phyloP scores from a whole-genome alignment of 179 eudicot species.

The Vitellaria paradoxa region DNA sequence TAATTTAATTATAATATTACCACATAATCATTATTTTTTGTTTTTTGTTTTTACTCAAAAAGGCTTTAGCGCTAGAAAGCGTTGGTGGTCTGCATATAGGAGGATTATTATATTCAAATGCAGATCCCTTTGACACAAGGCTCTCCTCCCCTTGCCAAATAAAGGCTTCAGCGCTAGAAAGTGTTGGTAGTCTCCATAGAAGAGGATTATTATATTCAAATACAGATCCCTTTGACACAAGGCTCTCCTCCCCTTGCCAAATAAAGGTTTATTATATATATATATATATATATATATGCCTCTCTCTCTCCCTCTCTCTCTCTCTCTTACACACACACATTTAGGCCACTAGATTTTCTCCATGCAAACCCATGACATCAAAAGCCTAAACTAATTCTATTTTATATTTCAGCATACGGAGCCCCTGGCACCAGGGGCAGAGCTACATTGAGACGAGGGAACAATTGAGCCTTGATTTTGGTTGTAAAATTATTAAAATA shows the following conservation, averaged over 20 bases:
- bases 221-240: slow-evolving; percentile 8
- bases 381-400: slow-evolving; percentile 1
- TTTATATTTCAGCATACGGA: slow-evolving; percentile 17
- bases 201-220: not conserved
- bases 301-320: not conserved
- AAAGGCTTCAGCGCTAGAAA: not conserved
- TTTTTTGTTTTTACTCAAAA: not conserved
- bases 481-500: too few species aligned
- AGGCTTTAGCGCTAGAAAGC: not conserved
- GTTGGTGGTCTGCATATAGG: not conserved
- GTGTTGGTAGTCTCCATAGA: not conserved
- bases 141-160: not conserved
- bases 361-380: slow-evolving; percentile 18
- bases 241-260: not conserved
- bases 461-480: too few species aligned
- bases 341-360: slow-evolving; percentile 21
- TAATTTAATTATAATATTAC: too few species aligned
- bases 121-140: slow-evolving; percentile 3
- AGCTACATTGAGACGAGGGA: too few species aligned
- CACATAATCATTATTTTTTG: too few species aligned
- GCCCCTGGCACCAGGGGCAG: slow-evolving; percentile 16
- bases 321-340: too few species aligned
- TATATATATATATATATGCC: not conserved
- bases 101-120: not conserved
- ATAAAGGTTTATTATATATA: not conserved